phyloP scores from a whole-genome alignment of 768 basidiomycete genomes.

The Suillus fuscotomentosus region DNA sequence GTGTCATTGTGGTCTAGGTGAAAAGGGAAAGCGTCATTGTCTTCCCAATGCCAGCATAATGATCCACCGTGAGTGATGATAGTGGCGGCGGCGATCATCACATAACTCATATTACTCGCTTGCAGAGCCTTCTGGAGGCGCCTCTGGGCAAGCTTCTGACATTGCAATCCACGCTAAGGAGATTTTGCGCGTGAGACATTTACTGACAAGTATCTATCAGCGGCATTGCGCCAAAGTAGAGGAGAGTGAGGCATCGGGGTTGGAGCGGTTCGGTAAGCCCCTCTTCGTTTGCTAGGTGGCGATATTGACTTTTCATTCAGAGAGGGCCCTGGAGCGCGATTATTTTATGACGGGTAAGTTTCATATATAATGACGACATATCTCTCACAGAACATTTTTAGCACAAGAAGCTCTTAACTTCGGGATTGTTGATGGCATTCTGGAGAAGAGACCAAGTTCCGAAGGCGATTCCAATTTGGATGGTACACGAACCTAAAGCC shows the following conservation, averaged over 20 bases:
- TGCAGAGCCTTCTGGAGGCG: slow-evolving; percentile 93
- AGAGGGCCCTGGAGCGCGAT: slow-evolving; percentile 88
- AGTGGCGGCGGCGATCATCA: background rate
- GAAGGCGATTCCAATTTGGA: slow-evolving; percentile 32
- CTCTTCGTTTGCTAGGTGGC: slow-evolving; percentile 17
- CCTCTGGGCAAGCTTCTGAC: slow-evolving; percentile 92
- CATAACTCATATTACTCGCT: slow-evolving; percentile 10
- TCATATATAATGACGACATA: slow-evolving; percentile 15
- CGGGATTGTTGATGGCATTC: slow-evolving; percentile 90
- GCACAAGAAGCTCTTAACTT: slow-evolving; percentile 88
- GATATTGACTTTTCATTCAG: slow-evolving; percentile 37
- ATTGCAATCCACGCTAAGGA: slow-evolving; percentile 98
- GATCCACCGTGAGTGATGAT: slow-evolving; percentile 81
- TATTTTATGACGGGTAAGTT: slow-evolving; percentile 88
- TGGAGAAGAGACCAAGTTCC: slow-evolving; percentile 70
- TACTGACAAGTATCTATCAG: slow-evolving; percentile 87
- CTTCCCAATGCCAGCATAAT: slow-evolving; percentile 95
- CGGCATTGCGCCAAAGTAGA: slow-evolving; percentile 71
- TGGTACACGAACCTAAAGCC: slow-evolving; percentile 6
- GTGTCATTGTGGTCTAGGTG: slow-evolving; percentile 43
- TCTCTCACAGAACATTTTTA: slow-evolving; percentile 30
- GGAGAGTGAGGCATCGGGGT: slow-evolving; percentile 62
- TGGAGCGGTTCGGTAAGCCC: slow-evolving; percentile 75
- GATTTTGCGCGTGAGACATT: slow-evolving; percentile 84
- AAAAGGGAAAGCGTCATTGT: slow-evolving; percentile 87